A percentile compares a stretch with the other conserved stretches of the same genome.
These are phyloP conservation scores for Trichoderma semiorbis DNA, from an alignment of 2,329 filamentous ascomycete genomes.

Conservation along the genomic window DNA sequence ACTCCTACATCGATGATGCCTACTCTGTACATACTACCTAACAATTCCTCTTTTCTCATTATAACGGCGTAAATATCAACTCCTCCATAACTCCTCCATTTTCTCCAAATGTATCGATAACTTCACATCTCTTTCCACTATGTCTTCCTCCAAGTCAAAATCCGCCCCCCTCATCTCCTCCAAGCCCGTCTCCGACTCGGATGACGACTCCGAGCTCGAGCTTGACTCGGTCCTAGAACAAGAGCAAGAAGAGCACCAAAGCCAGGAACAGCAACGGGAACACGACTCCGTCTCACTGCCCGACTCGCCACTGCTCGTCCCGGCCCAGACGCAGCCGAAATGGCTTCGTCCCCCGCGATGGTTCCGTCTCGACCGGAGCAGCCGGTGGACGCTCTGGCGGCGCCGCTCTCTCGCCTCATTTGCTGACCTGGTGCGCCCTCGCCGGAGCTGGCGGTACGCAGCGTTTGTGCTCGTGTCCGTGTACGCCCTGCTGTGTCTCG, in stretches of 20 bases:
- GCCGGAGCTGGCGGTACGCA: slow-evolving; percentile 35
- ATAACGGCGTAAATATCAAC: background rate
- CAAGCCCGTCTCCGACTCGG: background rate
- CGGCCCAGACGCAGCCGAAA: slow-evolving; percentile 12
- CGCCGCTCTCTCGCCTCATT: slow-evolving; percentile 8
- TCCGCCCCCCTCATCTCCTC: background rate
- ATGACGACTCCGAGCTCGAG: slow-evolving; percentile 8
- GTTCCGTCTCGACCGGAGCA: slow-evolving; percentile 2
- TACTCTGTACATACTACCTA: background rate
- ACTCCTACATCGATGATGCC: background rate
- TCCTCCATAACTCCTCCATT: background rate
- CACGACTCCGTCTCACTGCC: background rate
- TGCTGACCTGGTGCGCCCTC: slow-evolving; percentile 27
- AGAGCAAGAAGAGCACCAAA: background rate
- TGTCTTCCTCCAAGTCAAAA: background rate
- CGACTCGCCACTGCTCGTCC: slow-evolving; percentile 14
- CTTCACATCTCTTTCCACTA: background rate
- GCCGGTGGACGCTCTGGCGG: slow-evolving; percentile 5
- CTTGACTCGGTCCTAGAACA: background rate
- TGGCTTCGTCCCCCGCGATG: slow-evolving; percentile 15
- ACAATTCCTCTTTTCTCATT: background rate
- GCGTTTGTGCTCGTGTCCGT: slow-evolving; percentile 27
- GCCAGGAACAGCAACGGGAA: background rate
- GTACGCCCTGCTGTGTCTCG: slow-evolving; percentile 40
- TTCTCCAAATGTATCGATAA: background rate